Conservation (phyloP, 257 asterid species). For the Fraxinus anomala region DNA sequence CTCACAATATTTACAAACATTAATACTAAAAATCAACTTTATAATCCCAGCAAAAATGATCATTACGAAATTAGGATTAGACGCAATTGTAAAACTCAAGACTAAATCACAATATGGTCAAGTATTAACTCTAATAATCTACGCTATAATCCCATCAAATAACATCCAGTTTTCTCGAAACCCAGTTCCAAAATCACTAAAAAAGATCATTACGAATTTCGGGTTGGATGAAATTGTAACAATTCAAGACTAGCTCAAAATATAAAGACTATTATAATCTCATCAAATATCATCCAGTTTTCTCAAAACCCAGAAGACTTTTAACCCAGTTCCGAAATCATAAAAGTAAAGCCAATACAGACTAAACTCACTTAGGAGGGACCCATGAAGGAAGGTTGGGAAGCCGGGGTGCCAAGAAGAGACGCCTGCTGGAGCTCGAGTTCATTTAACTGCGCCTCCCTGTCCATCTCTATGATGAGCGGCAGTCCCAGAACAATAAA, state of each 20-base stretch:
- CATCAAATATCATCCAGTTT: background rate
- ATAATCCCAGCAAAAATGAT: background rate
- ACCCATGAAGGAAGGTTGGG: conserved; percentile 23
- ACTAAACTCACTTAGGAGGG: conserved; percentile 6
- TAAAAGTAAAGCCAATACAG: background rate
- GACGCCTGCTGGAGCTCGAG: conserved; percentile 60
- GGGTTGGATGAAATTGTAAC: background rate
- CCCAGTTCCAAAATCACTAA: background rate
- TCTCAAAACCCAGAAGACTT: background rate
- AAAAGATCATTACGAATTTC: background rate
- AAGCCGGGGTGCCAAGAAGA: conserved; percentile 55
- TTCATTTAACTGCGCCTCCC: conserved; percentile 60
- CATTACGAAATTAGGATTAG: background rate
- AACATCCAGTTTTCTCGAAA: background rate
- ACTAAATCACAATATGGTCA: background rate
- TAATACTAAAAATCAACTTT: too few species aligned
- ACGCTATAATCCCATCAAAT: background rate
- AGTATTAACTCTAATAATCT: background rate
- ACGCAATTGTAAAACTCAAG: background rate
- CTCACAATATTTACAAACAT: too few species aligned
- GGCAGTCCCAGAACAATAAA: conserved; percentile 63
- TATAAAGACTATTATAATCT: too few species aligned
- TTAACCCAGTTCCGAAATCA: background rate
- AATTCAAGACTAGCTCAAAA: background rate
- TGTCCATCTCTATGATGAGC: conserved; percentile 64